Evolutionary conservation across 352 stramenopile genomes (phyloP).

Genomic region (Halophytophthora batemanensis): DNA sequence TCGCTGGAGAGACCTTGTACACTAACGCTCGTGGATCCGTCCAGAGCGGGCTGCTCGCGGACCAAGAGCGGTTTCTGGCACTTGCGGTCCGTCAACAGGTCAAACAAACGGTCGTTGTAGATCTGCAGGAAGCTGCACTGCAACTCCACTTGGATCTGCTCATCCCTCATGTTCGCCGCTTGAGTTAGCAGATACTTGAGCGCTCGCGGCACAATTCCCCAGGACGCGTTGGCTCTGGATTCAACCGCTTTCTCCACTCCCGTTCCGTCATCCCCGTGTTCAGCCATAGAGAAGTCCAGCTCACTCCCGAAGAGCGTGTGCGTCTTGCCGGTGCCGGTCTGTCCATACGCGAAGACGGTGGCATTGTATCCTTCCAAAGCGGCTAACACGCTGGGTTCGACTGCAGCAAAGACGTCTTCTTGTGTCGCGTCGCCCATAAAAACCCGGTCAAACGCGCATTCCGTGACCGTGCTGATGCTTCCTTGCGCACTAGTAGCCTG

Average conservation of each 20-base stretch:
- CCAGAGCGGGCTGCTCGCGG: constrained; percentile 52
- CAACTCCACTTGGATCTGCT: constrained; percentile 37
- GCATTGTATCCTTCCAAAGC: constrained; percentile 85
- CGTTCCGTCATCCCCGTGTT: neutral
- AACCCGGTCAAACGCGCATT: constrained; percentile 74
- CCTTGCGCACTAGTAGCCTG: constrained; percentile 17
- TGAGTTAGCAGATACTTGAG: constrained; percentile 64
- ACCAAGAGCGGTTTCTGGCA: constrained; percentile 69
- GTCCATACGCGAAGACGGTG: constrained; percentile 91
- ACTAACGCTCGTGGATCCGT: constrained; percentile 51
- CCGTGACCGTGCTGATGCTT: constrained; percentile 36
- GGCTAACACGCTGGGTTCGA: constrained; percentile 61
- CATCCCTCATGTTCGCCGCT: constrained; percentile 4
- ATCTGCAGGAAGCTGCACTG: constrained; percentile 91
- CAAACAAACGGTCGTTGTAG: constrained; percentile 93
- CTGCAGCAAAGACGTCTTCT: constrained; percentile 70
- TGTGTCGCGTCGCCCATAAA: constrained; percentile 66
- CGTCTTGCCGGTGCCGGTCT: constrained; percentile 91
- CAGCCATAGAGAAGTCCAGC: constrained; percentile 4
- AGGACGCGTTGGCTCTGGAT: constrained; percentile 21
- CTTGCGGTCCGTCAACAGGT: constrained; percentile 77
- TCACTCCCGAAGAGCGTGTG: constrained; percentile 89
- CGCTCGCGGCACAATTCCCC: constrained; percentile 81
- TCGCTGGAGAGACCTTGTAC: constrained; percentile 63
- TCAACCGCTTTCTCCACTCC: neutral